Base-by-base conservation (phyloP, 2,329 filamentous ascomycete species). In the Colletotrichum coccodes region DNA sequence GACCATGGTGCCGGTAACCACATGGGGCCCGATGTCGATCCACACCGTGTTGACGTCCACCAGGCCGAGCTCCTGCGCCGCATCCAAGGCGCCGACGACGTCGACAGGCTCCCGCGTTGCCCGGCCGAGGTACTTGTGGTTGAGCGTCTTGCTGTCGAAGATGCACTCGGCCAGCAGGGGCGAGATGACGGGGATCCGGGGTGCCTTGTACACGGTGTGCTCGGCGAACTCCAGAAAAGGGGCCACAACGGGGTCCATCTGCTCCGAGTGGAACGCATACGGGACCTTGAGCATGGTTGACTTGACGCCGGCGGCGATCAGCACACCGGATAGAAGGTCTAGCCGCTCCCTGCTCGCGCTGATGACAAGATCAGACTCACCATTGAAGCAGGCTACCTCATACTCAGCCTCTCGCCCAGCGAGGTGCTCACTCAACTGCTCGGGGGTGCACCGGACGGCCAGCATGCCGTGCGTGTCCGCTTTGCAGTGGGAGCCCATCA, bases 321-420 rank as follows among this genome's bases (percentile, higher is more conserved):
- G 34, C 34, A 36, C 34, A 14, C 34, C 34, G 34, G 34, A 36
- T 36, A 36, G 34, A 36, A 36, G 34, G 34, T 36, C 34, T 36
- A 36, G 34, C 34, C 28, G 73, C 38, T 70, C 70, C 34, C 34
- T 36, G 34, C 34, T 36, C 34, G 34, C 34, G 34, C 34, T 36
- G 34, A 36, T 36, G 34, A 36, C 34, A 36, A 36, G 34, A 36
- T 36, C 34, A 36, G 34, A 36, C 34, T 36, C 34, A 14, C 91
- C 89, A 72, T 97, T 97, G 76, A 94, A 86, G 81, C 94, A 96
- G 14, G 93, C 85, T 59, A 85, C 84, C 21, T 86, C 83, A 42
- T 80, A 87, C 9, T 78, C 80, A 76, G 84, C 72, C 79, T 79
- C n/a, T 89, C 83, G 60, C 34, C 34, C 34, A 7, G 34, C 34